Base-by-base conservation (phyloP, 2,329 filamentous ascomycete genomes). In the Ophiostoma ulmi region DNA sequence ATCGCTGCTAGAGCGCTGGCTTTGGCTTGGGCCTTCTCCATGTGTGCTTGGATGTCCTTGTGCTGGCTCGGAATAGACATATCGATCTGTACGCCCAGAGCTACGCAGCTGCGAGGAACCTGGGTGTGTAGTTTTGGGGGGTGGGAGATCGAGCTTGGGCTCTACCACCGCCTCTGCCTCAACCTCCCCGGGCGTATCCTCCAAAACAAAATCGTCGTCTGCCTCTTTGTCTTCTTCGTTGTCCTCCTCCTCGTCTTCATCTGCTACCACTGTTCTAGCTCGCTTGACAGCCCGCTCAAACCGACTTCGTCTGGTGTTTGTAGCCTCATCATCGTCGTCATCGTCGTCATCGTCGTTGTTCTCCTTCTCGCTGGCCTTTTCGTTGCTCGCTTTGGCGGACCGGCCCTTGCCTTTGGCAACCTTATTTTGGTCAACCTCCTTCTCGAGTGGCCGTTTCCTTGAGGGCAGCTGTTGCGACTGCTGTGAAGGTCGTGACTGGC, bases 381-480 rank as follows among this genome's bases (percentile, higher is more conserved):
- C n/a, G 20, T 6, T 8, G 36, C 55, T 17, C 22, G 14, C 35
- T 35, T 65, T 55, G n/a, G 10, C 61, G 1, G 31, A n/a, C 10
- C 26, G 38, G 41, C 17, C 39, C 11, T 48, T 38, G 26, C 31
- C 52, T 26, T 48, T 36, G 66, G 58, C 20, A 38, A 36, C 39
- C n/a, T 80, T 78, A 41, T 85, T 84, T 35, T 79, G 80, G 70
- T 83, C 81, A 1, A 75, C 74, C 63, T 85, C 83, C 69, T 84
- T 82, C 61, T 82, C 81, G 11, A 88, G 78, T 0, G 83, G 81
- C 67, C 87, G 83, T 75, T 89, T 89, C 11, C 81, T 39, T 41
- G 70, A 70, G 0, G 69, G 67, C 39, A 68, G 52, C 26, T 17
- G 63, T 36, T 39, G 52, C 6, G n/a, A 79, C 76, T 35, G 63